Conservation (phyloP, 164 flowering plant genomes). For the Saururus chinensis region DNA sequence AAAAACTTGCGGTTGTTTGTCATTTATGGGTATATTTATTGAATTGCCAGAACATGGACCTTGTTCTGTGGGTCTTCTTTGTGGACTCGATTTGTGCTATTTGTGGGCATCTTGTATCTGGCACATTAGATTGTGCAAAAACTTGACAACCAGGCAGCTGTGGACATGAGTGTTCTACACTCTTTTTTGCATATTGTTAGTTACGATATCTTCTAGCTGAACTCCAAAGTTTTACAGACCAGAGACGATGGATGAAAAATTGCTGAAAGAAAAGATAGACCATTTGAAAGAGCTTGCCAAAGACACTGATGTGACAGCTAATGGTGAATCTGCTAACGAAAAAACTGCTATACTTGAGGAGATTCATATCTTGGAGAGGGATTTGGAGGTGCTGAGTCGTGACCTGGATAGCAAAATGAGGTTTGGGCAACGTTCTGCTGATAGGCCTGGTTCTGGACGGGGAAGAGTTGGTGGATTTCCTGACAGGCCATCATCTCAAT, state of each 20-base stretch:
- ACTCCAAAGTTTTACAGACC: conserved; percentile 11
- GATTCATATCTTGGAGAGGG: conserved; percentile 16
- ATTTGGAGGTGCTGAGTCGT: conserved; percentile 23
- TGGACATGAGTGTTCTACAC: background rate
- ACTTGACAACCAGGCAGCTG: background rate
- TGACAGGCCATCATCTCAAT: conserved; percentile 53
- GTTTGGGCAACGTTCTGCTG: conserved; percentile 22
- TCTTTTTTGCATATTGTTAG: background rate
- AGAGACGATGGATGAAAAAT: conserved; percentile 26
- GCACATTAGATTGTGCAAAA: background rate
- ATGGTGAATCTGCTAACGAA: conserved; percentile 12
- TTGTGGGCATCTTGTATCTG: background rate
- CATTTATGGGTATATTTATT: too few relatives aligned
- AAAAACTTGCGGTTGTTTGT: too few relatives aligned
- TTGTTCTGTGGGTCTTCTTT: too few relatives aligned
- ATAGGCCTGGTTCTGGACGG: conserved; percentile 30
- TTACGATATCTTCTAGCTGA: background rate
- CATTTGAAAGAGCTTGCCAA: conserved; percentile 19
- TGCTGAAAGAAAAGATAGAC: conserved; percentile 26
- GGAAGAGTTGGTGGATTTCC: conserved; percentile 18
- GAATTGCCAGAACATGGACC: too few relatives aligned
- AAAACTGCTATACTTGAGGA: conserved; percentile 11
- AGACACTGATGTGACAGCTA: conserved; percentile 9
- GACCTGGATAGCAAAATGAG: conserved; percentile 57
- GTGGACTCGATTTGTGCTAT: too few relatives aligned